These are phyloP conservation scores for Exophiala xenobiotica DNA, from an alignment of 2,329 filamentous ascomycete genomes.

Conservation along the genomic window DNA sequence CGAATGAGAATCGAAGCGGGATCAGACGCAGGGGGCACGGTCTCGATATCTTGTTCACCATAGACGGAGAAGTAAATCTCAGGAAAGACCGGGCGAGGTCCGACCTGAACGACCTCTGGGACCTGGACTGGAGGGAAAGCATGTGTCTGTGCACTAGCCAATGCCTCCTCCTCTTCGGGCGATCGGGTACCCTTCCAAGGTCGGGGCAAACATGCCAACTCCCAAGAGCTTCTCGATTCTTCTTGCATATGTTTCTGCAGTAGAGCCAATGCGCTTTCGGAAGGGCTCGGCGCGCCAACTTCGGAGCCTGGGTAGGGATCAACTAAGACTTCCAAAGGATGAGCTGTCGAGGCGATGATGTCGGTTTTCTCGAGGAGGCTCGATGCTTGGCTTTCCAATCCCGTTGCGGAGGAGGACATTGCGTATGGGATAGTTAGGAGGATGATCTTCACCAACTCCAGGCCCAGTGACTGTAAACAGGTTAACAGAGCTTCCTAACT, in stretches of 20 bases:
- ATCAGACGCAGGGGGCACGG: conserved; percentile 73
- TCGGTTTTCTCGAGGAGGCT: conserved; percentile 90
- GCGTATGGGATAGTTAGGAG: conserved; percentile 90
- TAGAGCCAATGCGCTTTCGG: conserved; percentile 73
- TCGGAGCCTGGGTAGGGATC: conserved; percentile 69
- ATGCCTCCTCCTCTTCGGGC: conserved; percentile 55
- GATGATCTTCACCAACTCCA: conserved; percentile 95
- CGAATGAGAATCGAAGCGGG: conserved; percentile 81
- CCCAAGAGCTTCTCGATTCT: conserved; percentile 74
- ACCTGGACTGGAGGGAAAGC: conserved; percentile 72
- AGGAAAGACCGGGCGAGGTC: conserved; percentile 76
- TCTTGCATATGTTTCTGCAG: conserved; percentile 81
- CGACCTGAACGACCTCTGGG: conserved; percentile 72
- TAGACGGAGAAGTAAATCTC: conserved; percentile 95
- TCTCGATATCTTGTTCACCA: conserved; percentile 78
- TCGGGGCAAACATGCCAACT: conserved; percentile 63
- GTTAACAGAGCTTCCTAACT: conserved; percentile 19
- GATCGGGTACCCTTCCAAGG: conserved; percentile 49
- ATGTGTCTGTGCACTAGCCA: conserved; percentile 67
- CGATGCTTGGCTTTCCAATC: conserved; percentile 70
- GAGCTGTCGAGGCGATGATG: conserved; percentile 85
- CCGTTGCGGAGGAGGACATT: conserved; percentile 63
- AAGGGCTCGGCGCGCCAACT: conserved; percentile 59
- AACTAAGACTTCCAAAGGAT: conserved; percentile 79
- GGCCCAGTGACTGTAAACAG: conserved; percentile 54